phyloP scores from a whole-genome alignment of 169 alveolate species.

The Cryptosporidium baileyi region DNA sequence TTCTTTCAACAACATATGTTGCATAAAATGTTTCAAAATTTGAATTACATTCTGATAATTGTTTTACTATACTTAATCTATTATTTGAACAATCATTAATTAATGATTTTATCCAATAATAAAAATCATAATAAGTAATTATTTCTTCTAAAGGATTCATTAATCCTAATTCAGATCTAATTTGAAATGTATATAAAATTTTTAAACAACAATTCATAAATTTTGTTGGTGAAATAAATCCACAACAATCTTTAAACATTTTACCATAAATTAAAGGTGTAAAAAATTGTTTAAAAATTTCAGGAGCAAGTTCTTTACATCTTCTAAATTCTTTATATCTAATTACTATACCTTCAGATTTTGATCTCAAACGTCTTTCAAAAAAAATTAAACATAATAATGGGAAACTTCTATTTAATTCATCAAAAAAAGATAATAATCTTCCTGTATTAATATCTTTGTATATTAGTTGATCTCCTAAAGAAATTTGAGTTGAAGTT shows the following conservation, averaged over 20 bases:
- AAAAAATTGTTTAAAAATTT: slow-evolving; percentile 33
- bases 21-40: slow-evolving; percentile 18
- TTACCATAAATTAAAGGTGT: slow-evolving; percentile 59
- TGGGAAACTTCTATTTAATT: slow-evolving; percentile 32
- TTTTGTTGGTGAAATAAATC: slow-evolving; percentile 60
- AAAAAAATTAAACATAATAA: slow-evolving; percentile 17
- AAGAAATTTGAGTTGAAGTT: slow-evolving; percentile 35
- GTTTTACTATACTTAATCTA: slow-evolving; percentile 6
- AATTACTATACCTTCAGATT: slow-evolving; percentile 48
- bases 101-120: slow-evolving; percentile 18
- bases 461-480: slow-evolving; percentile 11
- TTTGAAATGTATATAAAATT: slow-evolving; percentile 38
- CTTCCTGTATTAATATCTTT: slow-evolving; percentile 3
- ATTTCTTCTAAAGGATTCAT: slow-evolving; percentile 43
- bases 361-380: slow-evolving; percentile 63
- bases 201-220: slow-evolving; percentile 53
- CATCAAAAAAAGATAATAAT: slow-evolving; percentile 28
- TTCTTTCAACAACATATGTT: slow-evolving; percentile 35
- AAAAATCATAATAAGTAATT: slow-evolving; percentile 13
- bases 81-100: slow-evolving; percentile 5
- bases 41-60: neutral
- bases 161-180: slow-evolving; percentile 36
- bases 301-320: slow-evolving; percentile 32
- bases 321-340: slow-evolving; percentile 62
- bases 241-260: slow-evolving; percentile 56